Base-by-base conservation (phyloP, 805 yeast species). In the Sugiyamaella marilandica region DNA sequence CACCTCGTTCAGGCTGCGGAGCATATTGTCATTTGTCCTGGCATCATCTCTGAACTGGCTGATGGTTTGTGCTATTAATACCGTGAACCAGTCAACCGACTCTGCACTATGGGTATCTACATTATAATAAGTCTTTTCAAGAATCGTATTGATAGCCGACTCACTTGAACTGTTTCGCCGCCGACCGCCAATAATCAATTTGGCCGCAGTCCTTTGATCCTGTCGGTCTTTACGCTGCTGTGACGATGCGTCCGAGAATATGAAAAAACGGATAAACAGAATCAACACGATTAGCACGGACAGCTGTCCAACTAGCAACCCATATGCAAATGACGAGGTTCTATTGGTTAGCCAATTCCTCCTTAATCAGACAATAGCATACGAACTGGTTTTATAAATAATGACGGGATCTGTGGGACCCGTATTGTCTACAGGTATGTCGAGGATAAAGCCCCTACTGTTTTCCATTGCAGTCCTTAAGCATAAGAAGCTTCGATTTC, bases 61-160 rank as follows among this genome's bases (percentile, higher is more conserved):
- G 24, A 94, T 82, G 7, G 90, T 83, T 66, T 94, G 97, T 0
- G 97, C 99, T 16, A 94, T 78, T 35, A 94, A 74, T 1, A 94
- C 97, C 59, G 92, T 94, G 68, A 94, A 89, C 99, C 99, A 94
- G 67, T 94, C 99, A 55, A 94, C 71, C 0, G 97, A 85, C 71
- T 94, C 99, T 0, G 97, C 80, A 14, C 83, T 76, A 66, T 94
- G 99, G 24, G 82, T 83, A 45, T 83, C 82, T 1, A 94, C 97
- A 63, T 94, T 87, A 68, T 94, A 94, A 65, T 89, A 89, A 0
- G 97, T 90, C 62, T 90, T 91, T 58, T 92, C 97, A 37, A 94
- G 72, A 18, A 94, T 87, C 0, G 80, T 54, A 21, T 59, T 62
- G 11, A 67, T 56, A 5, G 64, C 57, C 10, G 59, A 59, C 8